A percentile compares a stretch with the other conserved stretches of the same genome.
phyloP scores from a whole-genome alignment of 768 basidiomycete species.

The Pleurotus tuoliensis region DNA sequence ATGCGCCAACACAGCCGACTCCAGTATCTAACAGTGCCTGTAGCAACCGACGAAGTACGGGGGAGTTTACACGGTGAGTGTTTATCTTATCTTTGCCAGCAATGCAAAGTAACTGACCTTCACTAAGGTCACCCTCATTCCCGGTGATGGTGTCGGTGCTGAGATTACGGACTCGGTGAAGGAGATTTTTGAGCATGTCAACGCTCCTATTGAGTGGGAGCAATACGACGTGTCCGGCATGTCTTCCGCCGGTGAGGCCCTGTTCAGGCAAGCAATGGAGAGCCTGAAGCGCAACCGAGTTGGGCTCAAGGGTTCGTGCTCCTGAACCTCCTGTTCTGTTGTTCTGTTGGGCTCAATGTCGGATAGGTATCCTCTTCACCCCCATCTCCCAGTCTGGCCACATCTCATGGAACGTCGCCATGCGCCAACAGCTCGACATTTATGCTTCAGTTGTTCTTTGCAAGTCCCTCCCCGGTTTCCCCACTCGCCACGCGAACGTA shows the following conservation, averaged over 20 bases:
- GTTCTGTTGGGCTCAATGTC: constrained; percentile 1
- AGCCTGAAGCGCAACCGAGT: constrained; percentile 96
- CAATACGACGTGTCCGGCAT: constrained; percentile 97
- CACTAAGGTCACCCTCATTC: constrained; percentile 87
- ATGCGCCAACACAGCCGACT: too few species aligned
- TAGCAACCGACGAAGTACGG: constrained; percentile 89
- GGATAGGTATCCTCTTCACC: constrained; percentile 93
- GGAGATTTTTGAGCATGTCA: constrained; percentile 96
- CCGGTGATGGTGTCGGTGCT: constrained; percentile 95
- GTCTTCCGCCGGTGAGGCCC: constrained; percentile 88
- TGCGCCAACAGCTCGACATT: constrained; percentile 99
- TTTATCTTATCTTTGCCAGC: constrained; percentile 7
- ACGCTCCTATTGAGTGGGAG: constrained; percentile 99
- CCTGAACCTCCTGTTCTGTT: background rate
- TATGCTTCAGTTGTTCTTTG: constrained; percentile 98
- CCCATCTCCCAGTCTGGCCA: constrained; percentile 95
- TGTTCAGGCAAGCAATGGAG: constrained; percentile 98
- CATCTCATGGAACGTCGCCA: constrained; percentile 99
- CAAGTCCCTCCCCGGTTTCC: constrained; percentile 95
- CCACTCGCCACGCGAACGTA: constrained; percentile 93
- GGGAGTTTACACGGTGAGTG: constrained; percentile 81
- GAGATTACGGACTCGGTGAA: constrained; percentile 99
- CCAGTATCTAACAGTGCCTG: background rate
- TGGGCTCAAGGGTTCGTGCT: constrained; percentile 81
- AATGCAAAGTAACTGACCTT: constrained; percentile 17